Conservation (phyloP, 257 asterid species). For the Plectranthus barbatus region DNA sequence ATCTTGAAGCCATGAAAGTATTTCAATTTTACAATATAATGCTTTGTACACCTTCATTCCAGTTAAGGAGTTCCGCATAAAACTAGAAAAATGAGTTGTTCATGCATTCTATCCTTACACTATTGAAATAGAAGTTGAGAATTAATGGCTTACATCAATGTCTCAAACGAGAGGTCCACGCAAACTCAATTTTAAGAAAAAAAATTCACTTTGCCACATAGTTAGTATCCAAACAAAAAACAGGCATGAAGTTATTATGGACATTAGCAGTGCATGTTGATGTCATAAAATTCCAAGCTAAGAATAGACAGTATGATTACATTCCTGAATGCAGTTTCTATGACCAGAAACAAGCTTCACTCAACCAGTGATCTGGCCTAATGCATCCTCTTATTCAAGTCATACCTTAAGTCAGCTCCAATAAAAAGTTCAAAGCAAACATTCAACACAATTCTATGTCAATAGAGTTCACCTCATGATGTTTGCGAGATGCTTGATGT, state of each 20-base stretch:
- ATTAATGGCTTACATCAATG: background rate
- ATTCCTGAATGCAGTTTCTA: background rate
- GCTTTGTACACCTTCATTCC: background rate
- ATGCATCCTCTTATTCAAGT: background rate
- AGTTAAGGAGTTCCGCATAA: background rate
- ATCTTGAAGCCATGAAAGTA: background rate
- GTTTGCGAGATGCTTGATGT: conserved; percentile 93
- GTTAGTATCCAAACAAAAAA: background rate
- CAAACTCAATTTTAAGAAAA: background rate
- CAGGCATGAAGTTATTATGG: background rate
- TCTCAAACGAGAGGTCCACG: background rate
- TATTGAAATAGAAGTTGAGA: background rate
- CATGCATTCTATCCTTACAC: background rate
- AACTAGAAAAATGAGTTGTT: background rate
- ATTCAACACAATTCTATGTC: background rate
- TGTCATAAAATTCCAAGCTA: background rate
- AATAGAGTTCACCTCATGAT: conserved; percentile 52
- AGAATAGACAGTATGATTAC: background rate
- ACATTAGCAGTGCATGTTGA: background rate
- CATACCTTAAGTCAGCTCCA: background rate
- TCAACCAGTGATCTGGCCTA: background rate
- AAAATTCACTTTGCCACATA: background rate
- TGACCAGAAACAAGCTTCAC: background rate
- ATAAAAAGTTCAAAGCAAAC: background rate
- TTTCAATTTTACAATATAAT: background rate